Base-by-base conservation (phyloP, 352 stramenopile species). In the Peronospora tabacina region DNA sequence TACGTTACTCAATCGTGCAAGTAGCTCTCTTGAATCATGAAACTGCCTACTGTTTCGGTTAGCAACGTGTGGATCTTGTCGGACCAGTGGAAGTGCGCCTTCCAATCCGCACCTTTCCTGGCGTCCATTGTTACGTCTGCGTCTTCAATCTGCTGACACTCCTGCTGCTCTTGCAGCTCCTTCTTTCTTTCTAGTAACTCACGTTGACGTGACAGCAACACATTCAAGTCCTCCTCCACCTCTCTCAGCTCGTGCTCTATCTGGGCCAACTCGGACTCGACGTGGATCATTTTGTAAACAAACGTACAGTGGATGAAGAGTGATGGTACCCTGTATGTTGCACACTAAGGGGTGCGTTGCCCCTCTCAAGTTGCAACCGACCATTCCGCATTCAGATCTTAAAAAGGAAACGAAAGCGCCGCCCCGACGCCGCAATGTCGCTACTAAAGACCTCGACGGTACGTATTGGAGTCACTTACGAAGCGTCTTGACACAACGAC, bases 361-460 rank as follows among this genome's bases (percentile, higher is more conserved):
- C 40, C 28, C 53, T 51, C 44, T 52, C 30, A 63, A 58, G 10
- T 45, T 44, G 56, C 56, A 66, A 66, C 58, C 37, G 37, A 39
- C 38, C 37, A 49, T 52, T 66, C 45, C 52, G 55, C 44, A 49
- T n/a, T n/a, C 35, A 44, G 55, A 7, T 55, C 51, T 9, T 44
- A 34, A 11, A 12, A 34, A 24, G 11, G 12, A 30, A 35, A 37
- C 16, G 17, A 49, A 65, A 63, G 56, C 58, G 56, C 56, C 44
- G 38, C 28, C n/a, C n/a, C 28, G 32, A 30, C 24, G 26, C 15
- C 20, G 32, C 22, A 29, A 91, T 91, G 81, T 90, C 81, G 61
- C 63, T 91, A 33, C 68, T 91, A n/a, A 89, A 85, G 70, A 79
- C 70, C 13, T 83, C 80, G 13, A 77, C 71, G 52, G 81, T 90